Conservation (phyloP, 495 filamentous ascomycete genomes). For the Talaromyces nanjingensis region DNA sequence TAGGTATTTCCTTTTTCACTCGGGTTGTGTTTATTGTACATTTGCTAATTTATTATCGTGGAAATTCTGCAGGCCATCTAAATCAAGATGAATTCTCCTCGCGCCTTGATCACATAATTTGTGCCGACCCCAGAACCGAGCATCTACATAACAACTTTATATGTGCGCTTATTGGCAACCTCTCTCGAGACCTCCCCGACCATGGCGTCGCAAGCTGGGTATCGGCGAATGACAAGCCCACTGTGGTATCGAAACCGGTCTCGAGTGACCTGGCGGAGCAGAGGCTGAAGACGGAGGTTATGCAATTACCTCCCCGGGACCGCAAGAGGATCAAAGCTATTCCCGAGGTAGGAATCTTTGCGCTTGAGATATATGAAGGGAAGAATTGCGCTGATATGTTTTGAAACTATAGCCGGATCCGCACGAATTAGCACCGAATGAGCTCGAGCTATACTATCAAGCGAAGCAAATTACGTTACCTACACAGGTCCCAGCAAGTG, state of each 20-base stretch:
- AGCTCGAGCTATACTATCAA: slow-evolving; percentile 61
- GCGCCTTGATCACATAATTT: slow-evolving; percentile 66
- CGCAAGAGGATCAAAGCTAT: slow-evolving; percentile 81
- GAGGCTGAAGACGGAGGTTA: slow-evolving; percentile 84
- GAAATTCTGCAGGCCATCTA: slow-evolving; percentile 53
- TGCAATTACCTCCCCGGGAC: slow-evolving; percentile 83
- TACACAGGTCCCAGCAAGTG: slow-evolving; percentile 72
- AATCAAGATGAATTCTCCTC: slow-evolving; percentile 79
- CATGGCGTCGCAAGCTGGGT: slow-evolving; percentile 93
- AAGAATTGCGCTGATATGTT: too few relatives aligned
- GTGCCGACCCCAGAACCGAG: slow-evolving; percentile 59
- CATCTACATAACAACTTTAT: slow-evolving; percentile 91
- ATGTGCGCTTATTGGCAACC: slow-evolving; percentile 77
- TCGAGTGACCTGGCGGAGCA: slow-evolving; percentile 87
- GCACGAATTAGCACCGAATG: slow-evolving; percentile 52
- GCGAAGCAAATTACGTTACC: slow-evolving; percentile 61
- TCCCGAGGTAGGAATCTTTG: slow-evolving; percentile 34
- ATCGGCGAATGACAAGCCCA: slow-evolving; percentile 92
- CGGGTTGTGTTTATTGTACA: background rate
- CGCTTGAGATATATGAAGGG: too few relatives aligned
- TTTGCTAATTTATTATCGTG: background rate
- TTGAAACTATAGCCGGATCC: slow-evolving; percentile 50
- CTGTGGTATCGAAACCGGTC: slow-evolving; percentile 66
- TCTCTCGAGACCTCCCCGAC: slow-evolving; percentile 81
- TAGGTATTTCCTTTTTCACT: slow-evolving; percentile 50